These are phyloP conservation scores for Hebeloma cylindrosporum DNA, from an alignment of 768 basidiomycete species.

Conservation along the genomic window DNA sequence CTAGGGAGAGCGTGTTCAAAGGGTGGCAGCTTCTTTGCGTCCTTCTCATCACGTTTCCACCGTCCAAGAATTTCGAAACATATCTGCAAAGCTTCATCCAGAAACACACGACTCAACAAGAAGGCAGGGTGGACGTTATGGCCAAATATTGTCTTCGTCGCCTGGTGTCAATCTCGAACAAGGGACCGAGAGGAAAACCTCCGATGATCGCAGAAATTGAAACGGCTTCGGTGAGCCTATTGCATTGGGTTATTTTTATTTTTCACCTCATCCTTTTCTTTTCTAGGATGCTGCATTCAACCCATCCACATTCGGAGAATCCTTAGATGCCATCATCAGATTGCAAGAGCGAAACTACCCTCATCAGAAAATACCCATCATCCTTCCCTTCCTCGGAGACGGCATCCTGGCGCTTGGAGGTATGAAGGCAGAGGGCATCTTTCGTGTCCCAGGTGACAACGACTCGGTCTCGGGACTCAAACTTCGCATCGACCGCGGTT, in stretches of 20 bases:
- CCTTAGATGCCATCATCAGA: slow-evolving; percentile 78
- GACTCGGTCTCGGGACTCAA: slow-evolving; percentile 89
- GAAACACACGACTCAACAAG: slow-evolving; percentile 60
- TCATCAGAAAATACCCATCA: slow-evolving; percentile 81
- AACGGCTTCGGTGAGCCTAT: slow-evolving; percentile 69
- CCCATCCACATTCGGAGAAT: slow-evolving; percentile 92
- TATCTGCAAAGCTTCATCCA: slow-evolving; percentile 82
- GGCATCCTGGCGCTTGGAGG: slow-evolving; percentile 90
- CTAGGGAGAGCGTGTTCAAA: slow-evolving; percentile 80
- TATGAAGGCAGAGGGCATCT: slow-evolving; percentile 84
- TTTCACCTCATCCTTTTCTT: slow-evolving; percentile 10
- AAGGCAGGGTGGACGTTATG: slow-evolving; percentile 85
- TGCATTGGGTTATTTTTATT: slow-evolving; percentile 3
- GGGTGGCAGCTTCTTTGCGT: slow-evolving; percentile 95
- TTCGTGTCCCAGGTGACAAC: slow-evolving; percentile 87
- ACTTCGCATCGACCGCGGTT: slow-evolving; percentile 85
- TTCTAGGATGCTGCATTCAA: slow-evolving; percentile 88
- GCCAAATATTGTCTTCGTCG: slow-evolving; percentile 89
- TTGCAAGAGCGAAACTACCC: slow-evolving; percentile 88
- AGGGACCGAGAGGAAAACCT: slow-evolving; percentile 84
- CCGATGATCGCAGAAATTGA: slow-evolving; percentile 86
- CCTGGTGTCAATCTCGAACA: slow-evolving; percentile 70
- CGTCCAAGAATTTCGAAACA: slow-evolving; percentile 89
- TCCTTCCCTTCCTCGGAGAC: slow-evolving; percentile 91
- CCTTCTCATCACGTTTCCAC: slow-evolving; percentile 86